A percentile compares a stretch with the other conserved stretches of the same genome.
phyloP scores from a whole-genome alignment of 2,329 filamentous ascomycete genomes.

The Dactylellina haptotyla region DNA sequence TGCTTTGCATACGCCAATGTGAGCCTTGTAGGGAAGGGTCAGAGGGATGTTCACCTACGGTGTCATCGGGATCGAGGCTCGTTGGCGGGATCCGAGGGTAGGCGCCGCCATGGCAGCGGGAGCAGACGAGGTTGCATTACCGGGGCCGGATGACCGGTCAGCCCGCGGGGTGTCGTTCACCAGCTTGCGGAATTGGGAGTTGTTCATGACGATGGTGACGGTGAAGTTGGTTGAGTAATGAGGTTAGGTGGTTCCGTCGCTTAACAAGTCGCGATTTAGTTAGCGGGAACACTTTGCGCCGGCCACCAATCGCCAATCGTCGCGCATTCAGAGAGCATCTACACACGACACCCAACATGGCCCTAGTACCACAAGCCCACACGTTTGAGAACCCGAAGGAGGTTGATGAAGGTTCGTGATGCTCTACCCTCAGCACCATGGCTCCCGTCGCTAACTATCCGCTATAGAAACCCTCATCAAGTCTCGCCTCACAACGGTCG shows the following conservation, averaged over 20 bases:
- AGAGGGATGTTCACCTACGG: conserved; percentile 69
- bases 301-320: not conserved
- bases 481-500: conserved; percentile 57
- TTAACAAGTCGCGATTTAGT: conserved; percentile 1
- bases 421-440: not conserved
- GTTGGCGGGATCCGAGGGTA: conserved; percentile 78
- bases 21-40: not conserved
- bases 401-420: conserved; percentile 38
- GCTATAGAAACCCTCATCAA: conserved; percentile 57
- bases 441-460: conserved; percentile 3
- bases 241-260: not conserved
- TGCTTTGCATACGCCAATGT: too few species aligned
- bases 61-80: conserved; percentile 90
- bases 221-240: conserved; percentile 3
- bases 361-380: conserved; percentile 39
- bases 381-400: conserved; percentile 33
- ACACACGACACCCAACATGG: conserved; percentile 15
- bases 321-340: not conserved
- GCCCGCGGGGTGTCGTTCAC: conserved; percentile 69
- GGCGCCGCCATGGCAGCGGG: conserved; percentile 64
- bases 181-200: conserved; percentile 89
- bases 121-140: conserved; percentile 63
- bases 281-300: not conserved
- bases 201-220: conserved; percentile 78
- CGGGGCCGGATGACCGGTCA: conserved; percentile 57